Evolutionary conservation across 2,329 filamentous ascomycete species (phyloP), one percentile per base, ranked within the genome.

Genomic region (Volutella citrinella): DNA sequence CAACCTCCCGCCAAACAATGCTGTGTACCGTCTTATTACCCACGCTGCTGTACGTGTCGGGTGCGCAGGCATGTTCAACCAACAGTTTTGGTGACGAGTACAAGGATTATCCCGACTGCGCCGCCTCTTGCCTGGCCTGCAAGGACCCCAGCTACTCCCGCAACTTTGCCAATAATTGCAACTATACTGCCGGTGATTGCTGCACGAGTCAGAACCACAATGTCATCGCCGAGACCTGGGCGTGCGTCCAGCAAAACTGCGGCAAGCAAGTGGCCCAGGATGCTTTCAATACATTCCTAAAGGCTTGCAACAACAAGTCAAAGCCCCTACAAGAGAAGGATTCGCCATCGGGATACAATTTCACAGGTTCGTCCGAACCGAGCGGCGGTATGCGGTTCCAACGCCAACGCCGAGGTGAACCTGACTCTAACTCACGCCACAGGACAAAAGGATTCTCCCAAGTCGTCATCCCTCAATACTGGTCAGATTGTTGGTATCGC

Each of bases 141-240:
- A 21, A 27, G 4, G 30, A 36, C 5, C 19, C 12, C 11, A 30
- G 22, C 16, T 37, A 34, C 9, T 32, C 38, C 16, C 17, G 16
- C 15, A 40, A 40, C 10, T 40, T 40, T 30, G 34, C 38, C 5
- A 36, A 40, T 14, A 40, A 33, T 10, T 40, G 38, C 19, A 27
- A 40, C 22, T 40, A 37, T n/a, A 11, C 30, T 3, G 27, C 15
- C 5, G 38, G 38, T 4, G 30, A 27, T 10, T 40, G 38, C 14
- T 40, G 38, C 19, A 37, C 17, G 9, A 33, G 34, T 19, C 12
- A 32, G 10, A 37, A 37, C 30, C 34, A 30, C 6, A 19, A 10
- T 14, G 19, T 12, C 19, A 40, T 40, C 8, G 10, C 29, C 6
- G 38, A 32, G 15, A 37, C 38, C 5, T 40, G 38, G 30, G 27